Evolutionary conservation across 495 filamentous ascomycete genomes (phyloP).

Genomic region (Tuber melanosporum): DNA sequence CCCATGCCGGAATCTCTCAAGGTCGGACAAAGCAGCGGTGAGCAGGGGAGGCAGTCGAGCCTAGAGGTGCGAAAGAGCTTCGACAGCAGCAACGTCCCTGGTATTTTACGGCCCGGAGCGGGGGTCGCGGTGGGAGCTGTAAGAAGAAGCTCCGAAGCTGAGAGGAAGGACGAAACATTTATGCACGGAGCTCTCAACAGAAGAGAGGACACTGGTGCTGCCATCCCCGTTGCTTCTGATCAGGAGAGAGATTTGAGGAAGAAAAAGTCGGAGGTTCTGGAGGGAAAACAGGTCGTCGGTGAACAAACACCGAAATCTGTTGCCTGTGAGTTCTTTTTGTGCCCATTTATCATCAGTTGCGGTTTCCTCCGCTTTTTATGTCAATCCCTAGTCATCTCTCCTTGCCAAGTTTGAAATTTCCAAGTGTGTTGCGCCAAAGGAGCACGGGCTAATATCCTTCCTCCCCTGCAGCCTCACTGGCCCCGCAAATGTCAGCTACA

Average conservation of each 20-base stretch:
- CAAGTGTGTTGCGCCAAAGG: not conserved
- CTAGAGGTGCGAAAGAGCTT: constrained; percentile 21
- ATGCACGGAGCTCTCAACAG: not conserved
- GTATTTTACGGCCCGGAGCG: constrained; percentile 20
- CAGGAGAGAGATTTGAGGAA: not conserved
- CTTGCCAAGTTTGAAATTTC: not conserved
- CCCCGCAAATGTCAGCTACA: constrained; percentile 23
- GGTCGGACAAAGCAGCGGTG: constrained; percentile 1
- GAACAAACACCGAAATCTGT: not conserved
- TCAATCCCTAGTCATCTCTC: not conserved
- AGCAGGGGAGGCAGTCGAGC: constrained; percentile 6
- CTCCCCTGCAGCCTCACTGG: constrained; percentile 13
- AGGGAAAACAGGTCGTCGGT: not conserved
- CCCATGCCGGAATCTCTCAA: constrained; percentile 6
- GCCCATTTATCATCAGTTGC: not conserved
- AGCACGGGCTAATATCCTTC: not conserved
- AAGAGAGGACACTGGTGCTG: not conserved
- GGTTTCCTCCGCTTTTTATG: not conserved
- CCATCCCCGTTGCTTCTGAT: not conserved
- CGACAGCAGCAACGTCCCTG: constrained; percentile 20
- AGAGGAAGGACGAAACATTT: not conserved
- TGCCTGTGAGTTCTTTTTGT: constrained; percentile 15
- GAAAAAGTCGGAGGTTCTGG: constrained; percentile 1
- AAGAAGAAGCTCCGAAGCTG: constrained; percentile 8
- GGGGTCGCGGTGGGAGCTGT: not conserved